These are phyloP conservation scores for Aegilops sharonensis DNA, from an alignment of 176 grass and related monocot species.

Conservation along the genomic window DNA sequence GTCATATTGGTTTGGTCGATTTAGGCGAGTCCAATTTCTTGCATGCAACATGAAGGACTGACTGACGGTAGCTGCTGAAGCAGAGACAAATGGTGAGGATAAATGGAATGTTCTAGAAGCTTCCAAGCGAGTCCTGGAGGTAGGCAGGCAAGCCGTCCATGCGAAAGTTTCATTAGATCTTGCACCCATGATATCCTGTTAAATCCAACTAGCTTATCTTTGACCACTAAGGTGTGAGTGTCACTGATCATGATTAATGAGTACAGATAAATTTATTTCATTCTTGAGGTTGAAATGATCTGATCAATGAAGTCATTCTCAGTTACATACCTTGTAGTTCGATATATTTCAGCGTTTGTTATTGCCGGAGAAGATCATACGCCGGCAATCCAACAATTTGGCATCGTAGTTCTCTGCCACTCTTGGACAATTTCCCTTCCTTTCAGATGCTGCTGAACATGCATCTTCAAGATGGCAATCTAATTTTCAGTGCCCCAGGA, in stretches of 20 bases:
- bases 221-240: not conserved
- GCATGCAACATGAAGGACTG: not conserved
- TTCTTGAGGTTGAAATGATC: not conserved
- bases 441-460: too few species aligned
- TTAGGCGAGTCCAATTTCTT: not conserved
- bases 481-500: too few species aligned
- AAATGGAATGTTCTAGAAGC: constrained; percentile 6
- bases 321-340: too few species aligned
- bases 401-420: too few species aligned
- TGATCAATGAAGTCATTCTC: too few species aligned
- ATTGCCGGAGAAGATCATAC: too few species aligned
- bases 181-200: not conserved
- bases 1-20: not conserved
- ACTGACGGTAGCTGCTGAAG: not conserved
- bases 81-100: not conserved
- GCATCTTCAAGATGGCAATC: too few species aligned
- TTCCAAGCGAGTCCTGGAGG: not conserved
- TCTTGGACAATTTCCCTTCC: too few species aligned
- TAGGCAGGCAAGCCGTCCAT: not conserved
- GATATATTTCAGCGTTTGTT: too few species aligned
- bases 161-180: not conserved
- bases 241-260: too few species aligned
- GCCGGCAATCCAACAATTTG: too few species aligned
- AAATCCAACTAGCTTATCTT: not conserved
- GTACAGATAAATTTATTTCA: not conserved